Base-by-base conservation (phyloP, 176 grass and related monocot genomes). In the Avena sativa region DNA sequence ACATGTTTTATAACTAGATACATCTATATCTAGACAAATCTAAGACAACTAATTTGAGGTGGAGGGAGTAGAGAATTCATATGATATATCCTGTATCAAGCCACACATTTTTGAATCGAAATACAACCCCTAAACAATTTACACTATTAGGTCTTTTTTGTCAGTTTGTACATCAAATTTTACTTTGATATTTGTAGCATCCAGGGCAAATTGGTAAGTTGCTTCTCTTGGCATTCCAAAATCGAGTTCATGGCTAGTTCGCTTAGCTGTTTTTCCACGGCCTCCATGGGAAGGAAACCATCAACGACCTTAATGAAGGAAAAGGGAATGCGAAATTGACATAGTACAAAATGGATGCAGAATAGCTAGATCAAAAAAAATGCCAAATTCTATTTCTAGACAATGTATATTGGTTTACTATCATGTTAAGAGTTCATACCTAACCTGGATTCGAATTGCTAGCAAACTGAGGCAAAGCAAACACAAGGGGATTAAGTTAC, bases 221-320 rank as follows among this genome's bases (percentile, higher is more conserved):
- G 83, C 76, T 91, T 95, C 73, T 86, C 90, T 76, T 90, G 84
- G 79, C 90, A 94, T 62, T 89, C 90, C 12, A 61, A 30, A 82
- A 94, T 83, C 85, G 85, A 90, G 68, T 79, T 80, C 79, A 88
- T 80, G 6, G 88, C 90, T 40, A 94, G 62, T 65, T 94, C 89
- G 69, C 85, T 89, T 25, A 96, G 53, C 80, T 93, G 90, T 80
- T 83, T 79, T 82, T 96, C 93, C 79, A 98, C 87, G 19, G 80
- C 51, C 36, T 98, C 97, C 80, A 98, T 88, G 60, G 90, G 81
- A 66, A 93, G 90, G 87, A 76, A 92, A 50, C 90, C 94, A 47
- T 96, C 90, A 50, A 96, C 66, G 50, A 96, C 66, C 93, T 98
- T 68, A 58, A 77, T 30, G 66, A 76, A 4, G 13, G 85, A 87